phyloP scores from a whole-genome alignment of 495 filamentous ascomycete species.

The Talaromyces trachyspermus region DNA sequence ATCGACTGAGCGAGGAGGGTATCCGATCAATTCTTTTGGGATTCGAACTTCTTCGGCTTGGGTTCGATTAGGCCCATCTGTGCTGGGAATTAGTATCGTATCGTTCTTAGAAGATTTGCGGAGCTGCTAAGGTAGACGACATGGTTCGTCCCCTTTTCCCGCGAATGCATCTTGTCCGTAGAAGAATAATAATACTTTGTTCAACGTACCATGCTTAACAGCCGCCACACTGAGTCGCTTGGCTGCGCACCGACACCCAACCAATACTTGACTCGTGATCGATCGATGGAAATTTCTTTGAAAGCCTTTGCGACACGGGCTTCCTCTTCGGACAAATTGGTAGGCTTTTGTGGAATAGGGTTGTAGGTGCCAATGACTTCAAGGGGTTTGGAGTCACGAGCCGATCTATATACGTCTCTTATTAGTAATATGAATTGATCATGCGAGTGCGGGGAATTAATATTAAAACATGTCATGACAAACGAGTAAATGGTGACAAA shows the following conservation, averaged over 20 bases:
- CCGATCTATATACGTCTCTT: too few relatives aligned
- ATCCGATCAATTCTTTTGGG: slow-evolving; percentile 3
- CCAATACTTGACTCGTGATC: slow-evolving; percentile 82
- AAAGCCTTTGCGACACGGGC: slow-evolving; percentile 47
- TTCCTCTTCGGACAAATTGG: slow-evolving; percentile 55
- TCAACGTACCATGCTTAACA: slow-evolving; percentile 71
- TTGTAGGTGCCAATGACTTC: slow-evolving; percentile 96
- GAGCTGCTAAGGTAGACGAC: too few relatives aligned
- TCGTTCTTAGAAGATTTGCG: too few relatives aligned
- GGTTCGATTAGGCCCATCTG: slow-evolving; percentile 7
- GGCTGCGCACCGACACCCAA: slow-evolving; percentile 94
- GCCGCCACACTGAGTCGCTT: slow-evolving; percentile 76
- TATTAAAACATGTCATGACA: too few relatives aligned
- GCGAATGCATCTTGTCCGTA: not conserved
- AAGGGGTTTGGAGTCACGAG: slow-evolving; percentile 76
- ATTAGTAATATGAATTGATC: too few relatives aligned
- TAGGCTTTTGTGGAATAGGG: slow-evolving; percentile 65
- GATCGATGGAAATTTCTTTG: slow-evolving; percentile 89
- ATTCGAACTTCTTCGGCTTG: slow-evolving; percentile 4
- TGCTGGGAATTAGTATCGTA: not conserved
- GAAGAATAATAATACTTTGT: not conserved
- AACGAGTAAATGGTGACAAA: not conserved
- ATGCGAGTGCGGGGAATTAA: too few relatives aligned
- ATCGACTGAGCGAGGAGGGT: too few relatives aligned
- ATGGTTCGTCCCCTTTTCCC: not conserved